Evolutionary conservation across 331 rosid species (phyloP), one percentile per base, ranked within the genome.

Genomic region (Erythrophleum ivorense): DNA sequence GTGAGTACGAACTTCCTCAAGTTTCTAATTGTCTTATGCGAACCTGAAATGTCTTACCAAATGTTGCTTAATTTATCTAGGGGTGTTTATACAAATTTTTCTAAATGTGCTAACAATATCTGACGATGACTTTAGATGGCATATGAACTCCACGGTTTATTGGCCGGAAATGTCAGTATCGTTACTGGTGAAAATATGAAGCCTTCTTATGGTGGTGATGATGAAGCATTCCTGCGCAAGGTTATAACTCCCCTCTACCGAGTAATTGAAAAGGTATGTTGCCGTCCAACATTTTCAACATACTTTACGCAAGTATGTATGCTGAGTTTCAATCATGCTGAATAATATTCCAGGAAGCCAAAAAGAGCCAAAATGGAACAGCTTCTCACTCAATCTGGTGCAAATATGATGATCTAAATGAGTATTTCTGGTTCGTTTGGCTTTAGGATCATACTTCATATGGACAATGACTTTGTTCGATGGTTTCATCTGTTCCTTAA

Each of bases 151-250:
- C 97, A 95, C 81, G 99, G 99, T 55, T 84, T 95, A 73, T 83
- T 93, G 91, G 99, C 99, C 82, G 99, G 99, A 85, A 95, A 95
- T 87, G 99, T 95, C 76, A 95, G 99, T 86, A 93, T 93, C 50
- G 98, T 95, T 69, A 95, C 99, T 41, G 99, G 99, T 80, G 99
- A 95, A 83, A 95, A 95, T 83, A 95, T 95, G 79, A 95, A 95
- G 90, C 98, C 99, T 84, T 93, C 99, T 80, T 95, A 95, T 80
- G 99, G 99, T 70, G 98, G 99, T 55, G 98, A 93, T 84, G 99
- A 95, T 15, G 99, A 95, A 87, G 97, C 99, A 69, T 95, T 91
- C 84, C 85, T 95, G 84, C 90, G 97, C 79, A 93, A 93, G 88
- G 97, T 95, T 87, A 88, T 95, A 84, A 87, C 97, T 60, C 99